Evolutionary conservation across 768 basidiomycete genomes (phyloP).

Genomic region (Lactifluus rugatus): DNA sequence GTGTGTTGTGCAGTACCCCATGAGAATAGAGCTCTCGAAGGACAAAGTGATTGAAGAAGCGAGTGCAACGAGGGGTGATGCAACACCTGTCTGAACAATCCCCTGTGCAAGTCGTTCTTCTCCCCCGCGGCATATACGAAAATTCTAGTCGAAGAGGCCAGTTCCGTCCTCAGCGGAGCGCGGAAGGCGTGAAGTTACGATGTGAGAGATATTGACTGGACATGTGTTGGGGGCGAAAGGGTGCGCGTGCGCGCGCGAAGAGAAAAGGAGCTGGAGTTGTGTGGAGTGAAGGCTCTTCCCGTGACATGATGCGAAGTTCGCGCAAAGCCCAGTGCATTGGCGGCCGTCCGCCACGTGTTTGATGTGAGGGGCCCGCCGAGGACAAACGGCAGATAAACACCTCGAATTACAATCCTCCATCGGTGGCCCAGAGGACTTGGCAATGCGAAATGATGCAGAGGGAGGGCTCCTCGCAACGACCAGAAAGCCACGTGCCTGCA

Average conservation of each 20-base stretch:
- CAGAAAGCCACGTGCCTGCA: too few species aligned
- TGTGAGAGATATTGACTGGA: too few species aligned
- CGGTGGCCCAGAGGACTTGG: too few species aligned
- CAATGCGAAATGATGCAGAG: too few species aligned
- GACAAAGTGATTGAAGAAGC: too few species aligned
- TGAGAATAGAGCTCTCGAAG: not conserved
- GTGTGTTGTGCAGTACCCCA: not conserved
- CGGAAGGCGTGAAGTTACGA: not conserved
- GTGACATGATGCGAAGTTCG: not conserved
- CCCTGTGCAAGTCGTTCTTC: not conserved
- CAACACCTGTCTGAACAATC: not conserved
- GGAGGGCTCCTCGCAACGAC: not conserved
- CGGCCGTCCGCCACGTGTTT: not conserved
- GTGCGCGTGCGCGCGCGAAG: too few species aligned
- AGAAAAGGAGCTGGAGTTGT: not conserved
- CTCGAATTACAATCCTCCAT: not conserved
- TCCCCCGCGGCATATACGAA: not conserved
- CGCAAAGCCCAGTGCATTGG: not conserved
- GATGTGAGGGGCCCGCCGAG: not conserved
- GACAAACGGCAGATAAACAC: not conserved
- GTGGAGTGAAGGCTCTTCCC: not conserved
- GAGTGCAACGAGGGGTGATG: too few species aligned
- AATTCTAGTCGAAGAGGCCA: not conserved
- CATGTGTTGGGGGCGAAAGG: too few species aligned
- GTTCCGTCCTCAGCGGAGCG: not conserved